Evolutionary conservation across 1,284 basidiomycete species (phyloP), one percentile per base, ranked within the genome.

Genomic region (Cryptococcus jaspeensis): DNA sequence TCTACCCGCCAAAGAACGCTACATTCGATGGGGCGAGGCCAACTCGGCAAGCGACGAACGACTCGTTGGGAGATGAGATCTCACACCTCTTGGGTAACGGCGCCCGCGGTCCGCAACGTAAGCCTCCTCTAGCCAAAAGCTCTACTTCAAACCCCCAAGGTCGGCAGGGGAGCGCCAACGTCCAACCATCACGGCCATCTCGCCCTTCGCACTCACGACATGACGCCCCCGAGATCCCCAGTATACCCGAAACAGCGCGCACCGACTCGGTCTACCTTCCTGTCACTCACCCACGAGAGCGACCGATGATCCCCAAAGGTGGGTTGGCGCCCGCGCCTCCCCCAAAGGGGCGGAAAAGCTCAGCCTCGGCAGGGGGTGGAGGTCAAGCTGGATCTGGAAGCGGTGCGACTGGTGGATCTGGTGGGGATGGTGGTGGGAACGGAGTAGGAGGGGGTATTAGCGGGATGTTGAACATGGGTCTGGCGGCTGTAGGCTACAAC

Each of bases 201-300:
- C 56, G 53, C 38, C 55, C 62, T 11, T 32, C 51, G 13, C 45
- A 37, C 5, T n/a, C 40, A 2, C 23, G 35, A 6, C 18, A 41
- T 11, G 22, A 40, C 5, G 8, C 35, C 6, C 22, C 40, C n/a
- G 35, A 16, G 25, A 40, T 28, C 39, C 40, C 48, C 9, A 35
- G 41, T 23, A 32, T 49, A 13, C 32, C 58, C 20, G 55, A 62
- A n/a, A 47, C 55, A 2, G 45, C 58, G 3, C 28, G 52, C 12
- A 51, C 57, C 36, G 47, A 40, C 3, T 55, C 58, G 5, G 60
- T 66, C 4, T 64, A 63, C 51, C 41, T 69, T 3, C 43, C 61
- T 5, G 53, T 71, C 1, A 66, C 63, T 7, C 50, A 52, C 45
- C 67, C 69, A 8, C 55, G 56, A 40, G 64, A 67, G 28, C 52